These are phyloP conservation scores for Leccinum incarnatum DNA, from an alignment of 768 basidiomycete species.

Conservation along the genomic window DNA sequence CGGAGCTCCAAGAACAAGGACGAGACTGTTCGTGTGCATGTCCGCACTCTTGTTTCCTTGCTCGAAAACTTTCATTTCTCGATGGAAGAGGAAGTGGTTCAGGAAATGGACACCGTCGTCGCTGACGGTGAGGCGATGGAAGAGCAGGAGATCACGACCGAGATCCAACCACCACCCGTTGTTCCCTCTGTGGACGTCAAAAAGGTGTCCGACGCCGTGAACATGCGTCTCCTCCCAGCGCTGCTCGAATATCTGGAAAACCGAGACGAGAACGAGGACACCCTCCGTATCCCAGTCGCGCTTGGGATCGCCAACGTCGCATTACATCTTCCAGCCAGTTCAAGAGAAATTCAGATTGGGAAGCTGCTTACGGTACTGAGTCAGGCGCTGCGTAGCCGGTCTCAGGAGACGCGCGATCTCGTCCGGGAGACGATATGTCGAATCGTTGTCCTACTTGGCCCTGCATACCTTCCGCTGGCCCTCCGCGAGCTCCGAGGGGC, in stretches of 20 bases:
- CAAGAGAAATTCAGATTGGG: conserved; percentile 65
- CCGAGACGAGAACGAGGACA: conserved; percentile 80
- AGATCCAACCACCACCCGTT: conserved; percentile 10
- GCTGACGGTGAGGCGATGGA: conserved; percentile 31
- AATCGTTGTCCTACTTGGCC: conserved; percentile 71
- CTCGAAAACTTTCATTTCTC: conserved; percentile 92
- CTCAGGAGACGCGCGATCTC: conserved; percentile 89
- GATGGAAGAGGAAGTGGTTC: conserved; percentile 56
- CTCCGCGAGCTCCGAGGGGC: conserved; percentile 83
- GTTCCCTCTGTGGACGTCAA: conserved; percentile 18
- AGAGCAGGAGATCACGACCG: conserved; percentile 18
- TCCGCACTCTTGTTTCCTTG: conserved; percentile 81
- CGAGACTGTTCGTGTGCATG: conserved; percentile 45
- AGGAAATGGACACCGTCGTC: conserved; percentile 29
- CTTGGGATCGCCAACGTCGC: conserved; percentile 86
- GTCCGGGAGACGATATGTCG: conserved; percentile 79
- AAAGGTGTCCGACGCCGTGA: conserved; percentile 72
- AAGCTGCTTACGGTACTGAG: conserved; percentile 80
- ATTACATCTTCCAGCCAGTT: conserved; percentile 64
- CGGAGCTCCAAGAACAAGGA: conserved; percentile 54
- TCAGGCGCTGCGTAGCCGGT: conserved; percentile 89
- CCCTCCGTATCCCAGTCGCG: conserved; percentile 83
- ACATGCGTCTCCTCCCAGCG: conserved; percentile 69
- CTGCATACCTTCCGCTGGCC: conserved; percentile 67
- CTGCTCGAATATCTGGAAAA: conserved; percentile 81